These are phyloP conservation scores for Eucalyptus pauciflora DNA, from an alignment of 345 rosid genomes.

Conservation along the genomic window DNA sequence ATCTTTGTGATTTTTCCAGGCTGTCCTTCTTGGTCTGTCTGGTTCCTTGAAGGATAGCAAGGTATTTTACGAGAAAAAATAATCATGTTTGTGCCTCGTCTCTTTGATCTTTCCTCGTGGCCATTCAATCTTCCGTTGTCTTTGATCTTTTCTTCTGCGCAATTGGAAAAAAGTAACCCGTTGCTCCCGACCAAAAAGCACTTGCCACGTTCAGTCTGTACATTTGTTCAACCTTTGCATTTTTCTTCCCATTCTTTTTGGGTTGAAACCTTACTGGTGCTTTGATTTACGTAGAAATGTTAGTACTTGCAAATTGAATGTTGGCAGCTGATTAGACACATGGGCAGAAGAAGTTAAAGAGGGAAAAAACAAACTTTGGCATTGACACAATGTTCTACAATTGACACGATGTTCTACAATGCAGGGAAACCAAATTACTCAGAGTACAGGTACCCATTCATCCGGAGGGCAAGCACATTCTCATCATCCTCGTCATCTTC, in stretches of 20 bases:
- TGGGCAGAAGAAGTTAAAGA: neutral
- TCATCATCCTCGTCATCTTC: slow-evolving; percentile 44
- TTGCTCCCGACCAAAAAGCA: neutral
- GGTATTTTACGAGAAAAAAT: neutral
- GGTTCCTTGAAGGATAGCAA: neutral
- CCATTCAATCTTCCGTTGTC: neutral
- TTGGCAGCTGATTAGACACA: neutral
- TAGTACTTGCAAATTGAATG: neutral
- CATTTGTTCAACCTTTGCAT: neutral
- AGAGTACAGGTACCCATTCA: slow-evolving; percentile 52
- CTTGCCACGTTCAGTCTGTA: neutral
- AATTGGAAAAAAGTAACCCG: neutral
- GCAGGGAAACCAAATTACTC: slow-evolving; percentile 11
- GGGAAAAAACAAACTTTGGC: neutral
- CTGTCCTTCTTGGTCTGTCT: neutral
- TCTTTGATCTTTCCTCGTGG: neutral
- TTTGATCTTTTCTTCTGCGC: neutral
- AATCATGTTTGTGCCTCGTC: neutral
- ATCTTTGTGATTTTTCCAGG: neutral
- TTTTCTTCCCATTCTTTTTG: neutral
- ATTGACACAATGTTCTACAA: neutral
- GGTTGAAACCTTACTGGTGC: neutral
- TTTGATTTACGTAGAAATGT: neutral
- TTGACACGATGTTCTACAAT: neutral
- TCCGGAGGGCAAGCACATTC: slow-evolving; percentile 73